Evolutionary conservation across 441 rosid species (phyloP).

Genomic region (Hura crepitans): DNA sequence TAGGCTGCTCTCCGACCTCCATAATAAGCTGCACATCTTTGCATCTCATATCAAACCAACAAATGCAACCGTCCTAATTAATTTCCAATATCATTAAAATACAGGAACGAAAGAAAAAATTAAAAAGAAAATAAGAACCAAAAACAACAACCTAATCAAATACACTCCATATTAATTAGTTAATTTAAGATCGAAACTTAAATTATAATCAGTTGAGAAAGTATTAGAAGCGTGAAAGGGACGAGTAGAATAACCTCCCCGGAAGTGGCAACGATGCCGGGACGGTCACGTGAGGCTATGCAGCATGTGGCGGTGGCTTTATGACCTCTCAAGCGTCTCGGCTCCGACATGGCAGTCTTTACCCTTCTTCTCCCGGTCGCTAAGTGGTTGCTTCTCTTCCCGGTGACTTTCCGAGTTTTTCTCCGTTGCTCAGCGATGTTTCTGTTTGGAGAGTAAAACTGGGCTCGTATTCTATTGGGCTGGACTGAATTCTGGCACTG

Average conservation of each 20-base stretch:
- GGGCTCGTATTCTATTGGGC: neutral
- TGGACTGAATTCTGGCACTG: neutral
- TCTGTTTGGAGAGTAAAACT: neutral
- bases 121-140: neutral
- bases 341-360: slow-evolving; percentile 35
- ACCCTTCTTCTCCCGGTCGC: neutral
- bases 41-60: slow-evolving; percentile 94
- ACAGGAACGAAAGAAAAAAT: neutral
- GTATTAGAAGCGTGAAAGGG: neutral
- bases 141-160: neutral
- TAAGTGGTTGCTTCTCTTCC: neutral
- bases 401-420: neutral
- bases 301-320: slow-evolving; percentile 71
- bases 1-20: slow-evolving; percentile 57
- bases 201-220: neutral
- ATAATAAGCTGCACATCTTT: slow-evolving; percentile 64
- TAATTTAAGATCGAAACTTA: neutral
- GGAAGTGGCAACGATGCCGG: slow-evolving; percentile 65
- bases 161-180: neutral
- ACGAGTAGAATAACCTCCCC: slow-evolving; percentile 49
- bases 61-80: slow-evolving; percentile 73
- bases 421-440: neutral
- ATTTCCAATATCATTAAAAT: neutral
- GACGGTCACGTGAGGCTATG: slow-evolving; percentile 67
- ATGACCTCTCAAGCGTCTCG: slow-evolving; percentile 78